Percentiles rank a stretch among this genome's conserved stretches.
phyloP scores from a whole-genome alignment of 208 protist genomes.

The Trypanosoma platydactyli region DNA sequence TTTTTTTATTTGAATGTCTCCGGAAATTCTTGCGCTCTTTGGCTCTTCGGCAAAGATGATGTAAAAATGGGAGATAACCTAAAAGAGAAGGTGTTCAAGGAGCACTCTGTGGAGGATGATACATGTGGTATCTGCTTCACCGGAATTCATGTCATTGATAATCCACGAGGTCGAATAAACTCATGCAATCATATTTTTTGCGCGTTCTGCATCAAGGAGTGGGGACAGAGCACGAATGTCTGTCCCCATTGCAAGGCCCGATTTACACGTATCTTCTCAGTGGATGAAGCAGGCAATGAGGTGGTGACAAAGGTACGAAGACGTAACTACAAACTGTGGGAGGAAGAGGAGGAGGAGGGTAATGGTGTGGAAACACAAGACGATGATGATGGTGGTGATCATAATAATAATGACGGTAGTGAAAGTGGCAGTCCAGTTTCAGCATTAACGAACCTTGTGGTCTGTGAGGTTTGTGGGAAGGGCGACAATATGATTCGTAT shows the following conservation, averaged over 20 bases:
- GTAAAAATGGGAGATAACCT: background rate
- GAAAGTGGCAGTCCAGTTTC: background rate
- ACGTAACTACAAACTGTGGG: constrained; percentile 64
- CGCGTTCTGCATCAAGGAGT: constrained; percentile 80
- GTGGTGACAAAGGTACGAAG: constrained; percentile 76
- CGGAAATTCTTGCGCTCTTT: too few species aligned
- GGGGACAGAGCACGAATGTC: constrained; percentile 83
- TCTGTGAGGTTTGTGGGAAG: constrained; percentile 67
- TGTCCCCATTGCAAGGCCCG: constrained; percentile 84
- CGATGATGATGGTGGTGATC: constrained; percentile 15
- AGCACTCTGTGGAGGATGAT: constrained; percentile 8
- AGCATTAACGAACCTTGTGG: constrained; percentile 14
- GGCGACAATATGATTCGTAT: constrained; percentile 65
- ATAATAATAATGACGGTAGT: background rate
- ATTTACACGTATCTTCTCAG: constrained; percentile 76
- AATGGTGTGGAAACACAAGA: constrained; percentile 23
- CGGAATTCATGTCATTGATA: constrained; percentile 57
- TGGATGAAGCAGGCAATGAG: constrained; percentile 30
- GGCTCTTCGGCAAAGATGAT: background rate
- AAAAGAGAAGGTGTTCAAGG: background rate
- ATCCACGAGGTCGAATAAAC: constrained; percentile 81
- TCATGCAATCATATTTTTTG: constrained; percentile 87
- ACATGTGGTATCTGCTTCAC: constrained; percentile 88
- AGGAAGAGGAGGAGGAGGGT: constrained; percentile 32
- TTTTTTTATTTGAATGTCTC: too few species aligned